Evolutionary conservation across 352 stramenopile species (phyloP).

Genomic region (Pythium plurisporium): DNA sequence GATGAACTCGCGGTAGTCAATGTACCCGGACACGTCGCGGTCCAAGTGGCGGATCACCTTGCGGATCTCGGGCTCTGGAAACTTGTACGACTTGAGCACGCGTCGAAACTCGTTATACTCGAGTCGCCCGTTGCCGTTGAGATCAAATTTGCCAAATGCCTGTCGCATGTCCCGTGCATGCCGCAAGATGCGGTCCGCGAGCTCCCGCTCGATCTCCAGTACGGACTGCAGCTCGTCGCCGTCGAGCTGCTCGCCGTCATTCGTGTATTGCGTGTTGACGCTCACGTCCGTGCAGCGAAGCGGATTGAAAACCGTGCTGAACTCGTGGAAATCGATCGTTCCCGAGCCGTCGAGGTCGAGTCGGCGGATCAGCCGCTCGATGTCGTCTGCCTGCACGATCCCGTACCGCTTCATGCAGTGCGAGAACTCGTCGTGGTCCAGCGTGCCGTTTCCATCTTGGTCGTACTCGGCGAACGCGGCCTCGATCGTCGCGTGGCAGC

Average conservation of each 20-base stretch:
- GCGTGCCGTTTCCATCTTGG: conserved; percentile 34
- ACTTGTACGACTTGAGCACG: conserved; percentile 55
- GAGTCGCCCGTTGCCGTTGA: conserved; percentile 57
- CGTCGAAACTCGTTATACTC: conserved; percentile 71
- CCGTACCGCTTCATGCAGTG: conserved; percentile 73
- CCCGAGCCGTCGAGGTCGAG: conserved; percentile 49
- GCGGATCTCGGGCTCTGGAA: conserved; percentile 59
- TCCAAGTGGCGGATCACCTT: conserved; percentile 73
- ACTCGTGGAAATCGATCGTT: conserved; percentile 52
- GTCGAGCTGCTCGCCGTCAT: conserved; percentile 30
- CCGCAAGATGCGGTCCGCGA: conserved; percentile 47
- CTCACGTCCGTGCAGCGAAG: conserved; percentile 17
- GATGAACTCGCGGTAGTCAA: conserved; percentile 73
- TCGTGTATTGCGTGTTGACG: not conserved
- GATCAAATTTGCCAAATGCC: conserved; percentile 64
- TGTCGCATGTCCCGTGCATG: conserved; percentile 50
- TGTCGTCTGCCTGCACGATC: conserved; percentile 50
- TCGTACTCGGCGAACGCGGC: conserved; percentile 66
- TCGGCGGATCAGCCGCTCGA: conserved; percentile 37
- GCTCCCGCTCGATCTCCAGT: conserved; percentile 59
- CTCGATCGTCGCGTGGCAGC: conserved; percentile 55
- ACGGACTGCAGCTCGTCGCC: conserved; percentile 51
- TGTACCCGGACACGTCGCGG: conserved; percentile 56
- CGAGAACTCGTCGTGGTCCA: conserved; percentile 60
- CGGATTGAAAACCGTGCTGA: conserved; percentile 53